A percentile compares a stretch with the other conserved stretches of the same genome.
These are phyloP conservation scores for Mentha longifolia DNA, from an alignment of 257 asterid species.

Conservation along the genomic window DNA sequence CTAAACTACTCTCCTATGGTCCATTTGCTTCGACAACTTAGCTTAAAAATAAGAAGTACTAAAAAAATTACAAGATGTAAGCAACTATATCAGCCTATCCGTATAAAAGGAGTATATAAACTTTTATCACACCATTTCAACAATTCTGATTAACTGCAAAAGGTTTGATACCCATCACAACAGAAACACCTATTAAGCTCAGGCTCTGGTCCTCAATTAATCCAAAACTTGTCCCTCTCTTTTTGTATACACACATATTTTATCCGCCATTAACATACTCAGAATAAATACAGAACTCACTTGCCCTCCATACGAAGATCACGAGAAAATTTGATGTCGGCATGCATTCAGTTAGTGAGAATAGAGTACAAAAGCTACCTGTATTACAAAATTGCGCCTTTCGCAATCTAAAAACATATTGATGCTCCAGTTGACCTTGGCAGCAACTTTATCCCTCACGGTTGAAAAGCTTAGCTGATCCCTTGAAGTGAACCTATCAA, in stretches of 20 bases:
- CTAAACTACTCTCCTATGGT: too few relatives aligned
- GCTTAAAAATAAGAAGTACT: too few relatives aligned
- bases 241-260: background rate
- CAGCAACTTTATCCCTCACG: slow-evolving; percentile 79
- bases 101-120: too few relatives aligned
- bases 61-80: too few relatives aligned
- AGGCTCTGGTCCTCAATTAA: background rate
- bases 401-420: slow-evolving; percentile 95
- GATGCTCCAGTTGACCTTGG: slow-evolving; percentile 72
- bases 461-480: slow-evolving; percentile 98
- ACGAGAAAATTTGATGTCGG: slow-evolving; percentile 9
- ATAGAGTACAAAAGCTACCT: slow-evolving; percentile 50
- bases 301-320: slow-evolving; percentile 4
- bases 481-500: slow-evolving; percentile 92
- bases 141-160: too few relatives aligned
- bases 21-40: too few relatives aligned
- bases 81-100: too few relatives aligned
- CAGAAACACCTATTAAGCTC: slow-evolving; percentile 20
- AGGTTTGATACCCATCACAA: background rate
- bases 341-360: background rate
- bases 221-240: background rate
- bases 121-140: too few relatives aligned
- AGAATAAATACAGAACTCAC: background rate
- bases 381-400: slow-evolving; percentile 87
- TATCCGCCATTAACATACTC: background rate